A percentile compares a stretch with the other conserved stretches of the same genome.
These are phyloP conservation scores for Nicotiana rustica DNA, from an alignment of 305 asterid species.

Conservation along the genomic window DNA sequence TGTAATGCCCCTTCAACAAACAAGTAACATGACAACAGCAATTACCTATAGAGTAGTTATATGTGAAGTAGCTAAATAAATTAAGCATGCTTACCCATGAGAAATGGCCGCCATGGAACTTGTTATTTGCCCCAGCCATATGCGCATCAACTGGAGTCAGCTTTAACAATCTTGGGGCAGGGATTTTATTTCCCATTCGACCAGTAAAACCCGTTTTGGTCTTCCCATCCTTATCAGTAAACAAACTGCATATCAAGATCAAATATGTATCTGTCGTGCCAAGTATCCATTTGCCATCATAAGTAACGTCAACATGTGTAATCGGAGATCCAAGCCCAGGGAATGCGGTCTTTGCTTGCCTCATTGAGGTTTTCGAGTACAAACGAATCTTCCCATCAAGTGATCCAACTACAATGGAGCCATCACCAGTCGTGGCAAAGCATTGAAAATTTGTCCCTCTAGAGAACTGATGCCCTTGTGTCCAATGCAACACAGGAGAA, in stretches of 20 bases:
- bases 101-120: slow-evolving; percentile 94
- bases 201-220: slow-evolving; percentile 86
- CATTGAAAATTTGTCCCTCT: slow-evolving; percentile 92
- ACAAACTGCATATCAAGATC: slow-evolving; percentile 87
- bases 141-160: slow-evolving; percentile 94
- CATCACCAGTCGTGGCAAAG: slow-evolving; percentile 94
- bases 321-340: slow-evolving; percentile 96
- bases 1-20: background rate
- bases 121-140: slow-evolving; percentile 74
- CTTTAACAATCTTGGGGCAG: slow-evolving; percentile 92
- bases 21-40: background rate
- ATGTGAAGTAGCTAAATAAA: background rate
- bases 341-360: slow-evolving; percentile 95
- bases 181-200: slow-evolving; percentile 90
- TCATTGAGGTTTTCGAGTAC: slow-evolving; percentile 92
- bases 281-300: slow-evolving; percentile 96
- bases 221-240: slow-evolving; percentile 87
- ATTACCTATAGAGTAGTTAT: background rate
- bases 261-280: slow-evolving; percentile 94
- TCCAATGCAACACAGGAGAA: slow-evolving; percentile 89
- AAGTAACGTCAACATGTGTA: slow-evolving; percentile 90
- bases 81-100: slow-evolving; percentile 81
- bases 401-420: slow-evolving; percentile 95
- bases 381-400: slow-evolving; percentile 93
- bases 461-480: slow-evolving; percentile 92